A percentile compares a stretch with the other conserved stretches of the same genome.
These are phyloP conservation scores for Taiozyma sp. DNA, from an alignment of 1,139 yeast species.

Conservation along the genomic window DNA sequence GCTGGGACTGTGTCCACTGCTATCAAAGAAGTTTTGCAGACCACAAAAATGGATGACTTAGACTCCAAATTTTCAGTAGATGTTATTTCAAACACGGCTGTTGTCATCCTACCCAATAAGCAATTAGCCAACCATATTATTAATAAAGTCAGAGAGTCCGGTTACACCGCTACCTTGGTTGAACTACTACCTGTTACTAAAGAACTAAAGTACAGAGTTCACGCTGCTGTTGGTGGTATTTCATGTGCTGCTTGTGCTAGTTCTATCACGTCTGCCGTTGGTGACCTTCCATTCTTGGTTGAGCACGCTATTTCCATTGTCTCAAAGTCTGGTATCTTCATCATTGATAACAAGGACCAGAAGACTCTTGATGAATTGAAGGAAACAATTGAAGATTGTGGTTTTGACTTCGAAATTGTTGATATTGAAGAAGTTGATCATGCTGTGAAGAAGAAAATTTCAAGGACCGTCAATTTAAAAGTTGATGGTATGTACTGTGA, in stretches of 20 bases:
- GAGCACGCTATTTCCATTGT: slow-evolving; percentile 53
- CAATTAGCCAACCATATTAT: slow-evolving; percentile 47
- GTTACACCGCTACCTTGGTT: slow-evolving; percentile 52
- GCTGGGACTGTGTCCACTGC: slow-evolving; percentile 41
- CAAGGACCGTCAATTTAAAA: slow-evolving; percentile 52
- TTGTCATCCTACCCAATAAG: slow-evolving; percentile 46
- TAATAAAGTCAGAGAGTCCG: slow-evolving; percentile 44
- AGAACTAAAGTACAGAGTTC: slow-evolving; percentile 40
- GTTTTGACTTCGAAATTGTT: slow-evolving; percentile 52
- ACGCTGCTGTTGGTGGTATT: slow-evolving; percentile 68
- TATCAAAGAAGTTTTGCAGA: slow-evolving; percentile 31
- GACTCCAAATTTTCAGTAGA: slow-evolving; percentile 32
- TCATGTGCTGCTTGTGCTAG: slow-evolving; percentile 71
- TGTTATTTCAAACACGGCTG: slow-evolving; percentile 39
- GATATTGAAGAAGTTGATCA: slow-evolving; percentile 38
- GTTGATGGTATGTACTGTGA: slow-evolving; percentile 71
- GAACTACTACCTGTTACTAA: slow-evolving; percentile 58
- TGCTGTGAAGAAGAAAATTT: slow-evolving; percentile 39
- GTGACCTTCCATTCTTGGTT: slow-evolving; percentile 47
- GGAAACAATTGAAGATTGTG: slow-evolving; percentile 56
- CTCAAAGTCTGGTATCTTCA: slow-evolving; percentile 57
- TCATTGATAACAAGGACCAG: slow-evolving; percentile 36
- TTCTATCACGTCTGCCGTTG: slow-evolving; percentile 47
- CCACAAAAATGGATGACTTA: slow-evolving; percentile 2
- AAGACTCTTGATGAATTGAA: slow-evolving; percentile 35